Base-by-base conservation (phyloP, 2,329 filamentous ascomycete species). In the Claviceps sp. region DNA sequence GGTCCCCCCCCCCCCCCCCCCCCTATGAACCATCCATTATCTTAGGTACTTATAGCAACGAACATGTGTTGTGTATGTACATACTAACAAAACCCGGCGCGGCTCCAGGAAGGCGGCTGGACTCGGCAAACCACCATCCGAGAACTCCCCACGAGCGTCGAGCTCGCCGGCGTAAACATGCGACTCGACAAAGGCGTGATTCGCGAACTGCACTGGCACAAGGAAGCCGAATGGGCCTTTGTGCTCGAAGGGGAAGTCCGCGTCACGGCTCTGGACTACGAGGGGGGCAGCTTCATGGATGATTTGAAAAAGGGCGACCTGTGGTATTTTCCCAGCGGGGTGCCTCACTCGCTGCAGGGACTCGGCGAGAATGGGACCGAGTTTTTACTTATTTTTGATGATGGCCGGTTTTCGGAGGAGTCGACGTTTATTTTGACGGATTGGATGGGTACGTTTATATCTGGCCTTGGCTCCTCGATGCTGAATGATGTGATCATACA, bases 181-280 rank as follows among this genome's bases (percentile, higher is more conserved):
- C 78, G 85, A 11, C 77, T 89, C 2, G 84, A 83, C 41, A 69
- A 79, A 56, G 84, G 84, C 38, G 85, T 83, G 36, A 87, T 87
- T 58, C 82, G 85, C 30, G 85, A 89, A 64, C 72, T 89, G 8
- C 85, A 89, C 62, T 89, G 85, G 85, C 85, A 89, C 71, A 87
- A 85, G 59, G 82, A 87, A 63, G 84, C 83, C 40, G 85, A 89
- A 62, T 89, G 85, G 85, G 83, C 82, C 0, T 88, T 85, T 56
- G 81, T 89, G 2, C 75, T 89, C 0, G 78, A 84, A 52, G 85
- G 85, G 49, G 74, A 76, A 54, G 83, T 86, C 20, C 79, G 85
- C 50, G 77, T 89, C 49, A 87, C 84, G 0, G 85, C 81, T 1
- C 74, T 89, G 18, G 84, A 89, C 65, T 79, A 83, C 43, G 82